Base-by-base conservation (phyloP, 305 asterid genomes). In the Solanum hybrid region DNA sequence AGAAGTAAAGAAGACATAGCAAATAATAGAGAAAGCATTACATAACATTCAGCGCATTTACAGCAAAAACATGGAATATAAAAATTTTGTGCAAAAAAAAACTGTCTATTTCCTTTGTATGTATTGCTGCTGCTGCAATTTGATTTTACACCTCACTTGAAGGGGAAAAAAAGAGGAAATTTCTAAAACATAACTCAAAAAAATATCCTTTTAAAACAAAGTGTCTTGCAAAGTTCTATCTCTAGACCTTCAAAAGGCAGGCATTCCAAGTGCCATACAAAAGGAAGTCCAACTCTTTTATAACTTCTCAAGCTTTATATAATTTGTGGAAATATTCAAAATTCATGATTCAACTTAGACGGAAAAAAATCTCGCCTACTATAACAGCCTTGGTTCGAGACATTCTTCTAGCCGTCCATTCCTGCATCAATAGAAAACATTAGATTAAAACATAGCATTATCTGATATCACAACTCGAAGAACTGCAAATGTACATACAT, bases 61-160 rank as follows among this genome's bases (percentile, higher is more conserved):
- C 81, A 64, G 64, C 39, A 89, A 71, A 71, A 89, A 84, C 87
- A 51, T 18, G 78, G 67, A 88, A 51, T 34, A 29, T 78, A 77
- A n/a, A 71, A 10, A 5, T 1, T 34, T 88, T 78, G 35, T 34
- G 46, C 77, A 36, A 51, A 57, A 88, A 76, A 76, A 76, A 33
- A 89, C 64, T 79, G 91, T 90, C 83, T 71, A 77, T 64, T 90
- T 36, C 29, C 89, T 88, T 86, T 82, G 51, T 75, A 78, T 73
- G 90, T 88, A 75, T 83, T 76, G 26, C 87, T 71, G 87, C 84
- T 76, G 67, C 92, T 87, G 92, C 90, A 86, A 88, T 74, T 34
- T 75, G 88, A 83, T 83, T 83, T 74, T 88, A 88, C 90, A 90
- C 87, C 90, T 88, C 89, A 88, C 90, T 89, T 46, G 35, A 73